Conservation (phyloP, 768 basidiomycete genomes). For the Rubroboletus satanas region DNA sequence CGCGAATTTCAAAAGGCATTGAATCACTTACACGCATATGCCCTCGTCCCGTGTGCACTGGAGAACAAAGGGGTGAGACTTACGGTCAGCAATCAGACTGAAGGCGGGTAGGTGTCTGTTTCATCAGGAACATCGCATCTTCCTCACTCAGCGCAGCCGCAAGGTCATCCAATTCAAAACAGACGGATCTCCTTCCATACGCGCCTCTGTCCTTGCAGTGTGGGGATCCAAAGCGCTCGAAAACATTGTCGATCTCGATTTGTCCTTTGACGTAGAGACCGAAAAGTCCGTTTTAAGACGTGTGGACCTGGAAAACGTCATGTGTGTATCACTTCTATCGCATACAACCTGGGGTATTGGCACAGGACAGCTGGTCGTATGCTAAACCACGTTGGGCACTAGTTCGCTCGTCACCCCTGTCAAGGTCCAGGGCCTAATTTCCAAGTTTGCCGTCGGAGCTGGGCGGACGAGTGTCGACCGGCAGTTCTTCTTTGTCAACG, state of each 20-base stretch:
- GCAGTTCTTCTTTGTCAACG: slow-evolving; percentile 92
- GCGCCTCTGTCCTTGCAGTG: slow-evolving; percentile 63
- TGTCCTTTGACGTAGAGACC: slow-evolving; percentile 64
- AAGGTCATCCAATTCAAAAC: slow-evolving; percentile 73
- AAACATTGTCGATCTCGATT: slow-evolving; percentile 66
- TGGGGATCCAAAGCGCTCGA: slow-evolving; percentile 86
- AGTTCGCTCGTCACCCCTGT: slow-evolving; percentile 39
- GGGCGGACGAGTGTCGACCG: slow-evolving; percentile 79
- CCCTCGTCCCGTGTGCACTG: slow-evolving; percentile 70
- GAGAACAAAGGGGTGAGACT: slow-evolving; percentile 64
- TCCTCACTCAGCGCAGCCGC: slow-evolving; percentile 36
- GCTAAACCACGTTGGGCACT: slow-evolving; percentile 1
- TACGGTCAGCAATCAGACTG: slow-evolving; percentile 62
- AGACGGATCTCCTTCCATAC: slow-evolving; percentile 57
- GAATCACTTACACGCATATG: slow-evolving; percentile 81
- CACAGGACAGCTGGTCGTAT: background rate
- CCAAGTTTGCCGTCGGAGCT: slow-evolving; percentile 70
- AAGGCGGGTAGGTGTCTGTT: slow-evolving; percentile 57
- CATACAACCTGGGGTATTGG: background rate
- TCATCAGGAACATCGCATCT: background rate
- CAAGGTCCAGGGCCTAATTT: slow-evolving; percentile 72
- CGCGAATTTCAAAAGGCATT: slow-evolving; percentile 87
- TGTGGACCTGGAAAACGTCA: slow-evolving; percentile 15
- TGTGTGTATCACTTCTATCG: slow-evolving; percentile 13
- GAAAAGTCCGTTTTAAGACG: slow-evolving; percentile 42